Evolutionary conservation across 768 basidiomycete genomes (phyloP).

Genomic region (Mycena latifolia): DNA sequence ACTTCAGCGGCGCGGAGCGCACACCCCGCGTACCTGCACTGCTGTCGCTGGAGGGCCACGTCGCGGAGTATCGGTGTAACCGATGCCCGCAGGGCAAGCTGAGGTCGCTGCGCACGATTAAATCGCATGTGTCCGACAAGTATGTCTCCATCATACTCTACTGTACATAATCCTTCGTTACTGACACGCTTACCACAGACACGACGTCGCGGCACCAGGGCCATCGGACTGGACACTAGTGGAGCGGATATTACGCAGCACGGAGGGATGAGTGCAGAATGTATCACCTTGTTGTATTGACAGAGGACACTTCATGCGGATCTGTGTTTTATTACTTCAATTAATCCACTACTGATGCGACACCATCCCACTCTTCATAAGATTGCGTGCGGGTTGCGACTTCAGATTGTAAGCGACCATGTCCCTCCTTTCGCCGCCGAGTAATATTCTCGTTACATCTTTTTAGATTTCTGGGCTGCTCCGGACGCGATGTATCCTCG

Average conservation of each 20-base stretch:
- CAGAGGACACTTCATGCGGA: no score
- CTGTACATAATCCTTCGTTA: background rate
- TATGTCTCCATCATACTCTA: background rate
- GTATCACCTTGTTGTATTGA: no score
- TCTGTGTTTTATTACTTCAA: no score
- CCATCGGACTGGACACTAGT: slow-evolving; percentile 22
- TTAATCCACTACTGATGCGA: no score
- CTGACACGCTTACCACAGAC: slow-evolving; percentile 2
- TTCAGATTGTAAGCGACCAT: no score
- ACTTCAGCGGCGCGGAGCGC: slow-evolving; percentile 22
- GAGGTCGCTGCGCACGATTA: slow-evolving; percentile 19
- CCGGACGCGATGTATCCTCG: no score
- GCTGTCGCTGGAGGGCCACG: slow-evolving; percentile 14
- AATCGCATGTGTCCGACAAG: slow-evolving; percentile 29
- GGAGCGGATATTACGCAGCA: slow-evolving; percentile 16
- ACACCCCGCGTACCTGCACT: slow-evolving; percentile 25
- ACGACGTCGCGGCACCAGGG: slow-evolving; percentile 4
- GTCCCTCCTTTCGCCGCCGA: no score
- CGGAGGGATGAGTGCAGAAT: no score
- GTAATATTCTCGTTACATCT: no score
- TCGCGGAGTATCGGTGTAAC: slow-evolving; percentile 18
- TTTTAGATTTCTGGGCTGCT: no score
- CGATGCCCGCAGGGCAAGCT: slow-evolving; percentile 21
- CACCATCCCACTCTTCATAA: no score
- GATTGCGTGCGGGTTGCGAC: no score